Conservation (phyloP, 768 basidiomycete species). For the Leucocoprinus leucothites region DNA sequence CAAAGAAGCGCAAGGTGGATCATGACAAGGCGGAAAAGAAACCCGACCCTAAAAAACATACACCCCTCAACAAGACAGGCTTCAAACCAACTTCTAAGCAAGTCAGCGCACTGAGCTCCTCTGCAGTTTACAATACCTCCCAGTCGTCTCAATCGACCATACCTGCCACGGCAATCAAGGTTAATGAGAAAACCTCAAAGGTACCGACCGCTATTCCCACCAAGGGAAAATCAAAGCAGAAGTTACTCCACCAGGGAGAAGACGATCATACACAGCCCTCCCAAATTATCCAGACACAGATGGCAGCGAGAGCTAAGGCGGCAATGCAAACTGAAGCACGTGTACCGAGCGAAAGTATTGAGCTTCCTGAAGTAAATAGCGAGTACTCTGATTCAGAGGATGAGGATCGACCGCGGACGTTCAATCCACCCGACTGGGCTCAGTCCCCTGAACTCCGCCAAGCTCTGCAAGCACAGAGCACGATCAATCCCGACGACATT, state of each 20-base stretch:
- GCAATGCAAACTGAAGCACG: conserved; percentile 44
- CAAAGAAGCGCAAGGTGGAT: conserved; percentile 69
- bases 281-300: conserved; percentile 59
- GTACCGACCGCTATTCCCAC: conserved; percentile 17
- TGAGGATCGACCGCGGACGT: conserved; percentile 72
- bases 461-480: conserved; percentile 78
- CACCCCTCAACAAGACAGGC: conserved; percentile 52
- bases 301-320: conserved; percentile 70
- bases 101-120: conserved; percentile 37
- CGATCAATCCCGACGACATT: conserved; percentile 86
- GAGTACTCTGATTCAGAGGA: conserved; percentile 98
- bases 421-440: conserved; percentile 83
- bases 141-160: conserved; percentile 3
- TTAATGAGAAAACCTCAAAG: conserved; percentile 30
- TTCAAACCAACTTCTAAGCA: conserved; percentile 47
- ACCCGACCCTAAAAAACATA: conserved; percentile 47
- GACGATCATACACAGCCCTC: conserved; percentile 60
- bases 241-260: conserved; percentile 32
- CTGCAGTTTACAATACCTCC: conserved; percentile 35
- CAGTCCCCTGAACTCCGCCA: conserved; percentile 84
- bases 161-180: conserved; percentile 29
- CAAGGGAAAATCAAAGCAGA: conserved; percentile 51
- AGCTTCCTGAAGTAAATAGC: conserved; percentile 92
- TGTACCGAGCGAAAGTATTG: conserved; percentile 75
- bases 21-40: conserved; percentile 12